Percentiles rank a stretch among this genome's conserved stretches.
phyloP scores from a whole-genome alignment of 768 basidiomycete species.

The Mycena filopes region DNA sequence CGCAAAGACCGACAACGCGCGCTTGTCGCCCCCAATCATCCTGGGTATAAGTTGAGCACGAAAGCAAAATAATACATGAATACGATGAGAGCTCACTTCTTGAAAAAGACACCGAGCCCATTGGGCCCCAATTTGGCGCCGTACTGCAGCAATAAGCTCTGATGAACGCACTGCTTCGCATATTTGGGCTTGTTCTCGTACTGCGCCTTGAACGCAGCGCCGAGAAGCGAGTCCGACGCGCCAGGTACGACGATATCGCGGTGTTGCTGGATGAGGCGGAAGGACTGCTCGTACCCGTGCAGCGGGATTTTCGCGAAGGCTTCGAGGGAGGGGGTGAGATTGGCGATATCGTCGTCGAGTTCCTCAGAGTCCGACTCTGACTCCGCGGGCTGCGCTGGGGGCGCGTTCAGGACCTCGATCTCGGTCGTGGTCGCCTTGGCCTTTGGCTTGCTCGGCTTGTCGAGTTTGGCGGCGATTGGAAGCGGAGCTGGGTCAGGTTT shows the following conservation, averaged over 20 bases:
- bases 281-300: slow-evolving; percentile 81
- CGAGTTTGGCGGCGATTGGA: slow-evolving; percentile 57
- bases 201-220: slow-evolving; percentile 90
- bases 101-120: slow-evolving; percentile 93
- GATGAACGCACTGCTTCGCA: slow-evolving; percentile 92
- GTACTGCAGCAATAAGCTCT: slow-evolving; percentile 92
- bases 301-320: slow-evolving; percentile 82
- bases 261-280: slow-evolving; percentile 86
- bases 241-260: slow-evolving; percentile 86
- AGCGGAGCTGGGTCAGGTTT: slow-evolving; percentile 77
- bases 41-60: slow-evolving; percentile 60
- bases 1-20: slow-evolving; percentile 81
- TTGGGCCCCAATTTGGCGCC: slow-evolving; percentile 93
- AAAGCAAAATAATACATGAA: too few species aligned
- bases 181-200: slow-evolving; percentile 70
- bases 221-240: slow-evolving; percentile 91
- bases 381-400: slow-evolving; percentile 39
- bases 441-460: slow-evolving; percentile 52
- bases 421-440: slow-evolving; percentile 64
- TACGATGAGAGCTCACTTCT: slow-evolving; percentile 85
- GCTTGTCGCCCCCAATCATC: slow-evolving; percentile 84
- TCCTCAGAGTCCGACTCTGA: slow-evolving; percentile 48
- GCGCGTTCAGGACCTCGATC: slow-evolving; percentile 79
- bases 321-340: slow-evolving; percentile 81
- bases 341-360: slow-evolving; percentile 74